A percentile compares a stretch with the other conserved stretches of the same genome.
These are phyloP conservation scores for Radiomyces spectabilis DNA, from an alignment of 192 early-diverging fungal species.

Conservation along the genomic window DNA sequence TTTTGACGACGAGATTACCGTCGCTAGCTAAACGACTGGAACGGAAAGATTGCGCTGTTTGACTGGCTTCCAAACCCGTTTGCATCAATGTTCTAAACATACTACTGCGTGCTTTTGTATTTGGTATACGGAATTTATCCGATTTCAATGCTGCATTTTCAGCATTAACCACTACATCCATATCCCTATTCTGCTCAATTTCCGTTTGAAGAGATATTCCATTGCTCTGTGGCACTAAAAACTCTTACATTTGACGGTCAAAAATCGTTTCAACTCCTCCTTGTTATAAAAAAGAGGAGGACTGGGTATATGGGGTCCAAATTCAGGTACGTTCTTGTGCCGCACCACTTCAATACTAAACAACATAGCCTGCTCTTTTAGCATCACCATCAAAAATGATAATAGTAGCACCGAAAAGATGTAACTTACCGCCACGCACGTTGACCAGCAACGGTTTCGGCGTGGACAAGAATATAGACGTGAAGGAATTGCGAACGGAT, in stretches of 20 bases:
- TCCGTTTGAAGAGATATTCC: not conserved
- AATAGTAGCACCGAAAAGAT: no score
- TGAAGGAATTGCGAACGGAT: slow-evolving; percentile 51
- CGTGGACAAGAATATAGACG: slow-evolving; percentile 39
- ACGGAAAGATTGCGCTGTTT: no score
- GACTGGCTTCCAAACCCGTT: not conserved
- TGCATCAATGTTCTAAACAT: slow-evolving; percentile 30
- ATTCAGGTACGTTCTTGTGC: slow-evolving; percentile 40
- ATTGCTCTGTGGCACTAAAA: no score
- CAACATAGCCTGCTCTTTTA: not conserved
- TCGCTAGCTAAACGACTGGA: no score
- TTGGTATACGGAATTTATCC: slow-evolving; percentile 36
- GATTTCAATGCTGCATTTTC: slow-evolving; percentile 46
- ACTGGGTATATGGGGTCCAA: slow-evolving; percentile 42
- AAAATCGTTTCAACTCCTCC: slow-evolving; percentile 28
- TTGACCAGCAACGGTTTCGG: slow-evolving; percentile 7
- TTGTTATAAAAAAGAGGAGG: slow-evolving; percentile 38
- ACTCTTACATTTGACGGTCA: slow-evolving; percentile 25
- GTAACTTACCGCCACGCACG: slow-evolving; percentile 30
- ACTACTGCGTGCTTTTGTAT: slow-evolving; percentile 34
- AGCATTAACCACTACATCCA: slow-evolving; percentile 39
- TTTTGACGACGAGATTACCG: no score
- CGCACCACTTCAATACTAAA: slow-evolving; percentile 23
- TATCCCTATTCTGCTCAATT: no score
- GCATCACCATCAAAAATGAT: no score